Evolutionary conservation across 2,329 filamentous ascomycete genomes (phyloP).

Genomic region (Colletotrichum agaves): DNA sequence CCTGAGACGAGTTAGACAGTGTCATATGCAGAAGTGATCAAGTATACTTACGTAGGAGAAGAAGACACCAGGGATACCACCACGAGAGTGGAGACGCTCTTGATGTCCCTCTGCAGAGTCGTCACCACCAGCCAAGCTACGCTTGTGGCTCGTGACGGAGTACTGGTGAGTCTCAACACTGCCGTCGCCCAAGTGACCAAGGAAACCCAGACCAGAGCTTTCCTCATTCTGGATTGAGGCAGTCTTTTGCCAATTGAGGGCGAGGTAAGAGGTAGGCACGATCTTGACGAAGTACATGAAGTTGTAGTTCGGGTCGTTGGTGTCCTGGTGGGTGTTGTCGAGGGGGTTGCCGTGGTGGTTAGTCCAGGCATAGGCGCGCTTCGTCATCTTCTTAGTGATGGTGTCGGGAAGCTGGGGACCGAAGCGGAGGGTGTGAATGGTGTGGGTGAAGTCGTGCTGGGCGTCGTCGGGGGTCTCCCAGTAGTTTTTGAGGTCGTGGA

Average conservation of each 20-base stretch:
- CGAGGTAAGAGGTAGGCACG: constrained; percentile 93
- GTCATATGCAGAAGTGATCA: not conserved
- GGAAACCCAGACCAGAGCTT: constrained; percentile 72
- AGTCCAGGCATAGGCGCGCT: constrained; percentile 72
- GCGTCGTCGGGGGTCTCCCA: constrained; percentile 76
- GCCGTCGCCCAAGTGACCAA: constrained; percentile 74
- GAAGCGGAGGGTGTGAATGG: constrained; percentile 89
- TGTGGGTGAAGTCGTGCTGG: constrained; percentile 88
- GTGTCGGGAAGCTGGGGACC: constrained; percentile 88
- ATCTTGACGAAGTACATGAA: constrained; percentile 99
- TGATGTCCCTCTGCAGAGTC: constrained; percentile 90
- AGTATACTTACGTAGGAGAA: constrained; percentile 86
- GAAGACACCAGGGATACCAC: constrained; percentile 97
- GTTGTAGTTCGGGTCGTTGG: constrained; percentile 86
- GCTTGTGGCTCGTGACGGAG: constrained; percentile 95
- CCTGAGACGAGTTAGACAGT: constrained; percentile 60
- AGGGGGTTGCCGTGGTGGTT: constrained; percentile 94
- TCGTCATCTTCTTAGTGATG: constrained; percentile 69
- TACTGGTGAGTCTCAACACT: constrained; percentile 99
- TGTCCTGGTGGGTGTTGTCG: constrained; percentile 81
- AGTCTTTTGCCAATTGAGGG: constrained; percentile 84
- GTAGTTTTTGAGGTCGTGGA: constrained; percentile 97
- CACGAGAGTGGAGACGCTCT: constrained; percentile 87
- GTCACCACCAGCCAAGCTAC: constrained; percentile 84
- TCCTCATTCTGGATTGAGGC: constrained; percentile 57